Evolutionary conservation across 305 asterid genomes (phyloP).

Genomic region (Solanum hybrid): DNA sequence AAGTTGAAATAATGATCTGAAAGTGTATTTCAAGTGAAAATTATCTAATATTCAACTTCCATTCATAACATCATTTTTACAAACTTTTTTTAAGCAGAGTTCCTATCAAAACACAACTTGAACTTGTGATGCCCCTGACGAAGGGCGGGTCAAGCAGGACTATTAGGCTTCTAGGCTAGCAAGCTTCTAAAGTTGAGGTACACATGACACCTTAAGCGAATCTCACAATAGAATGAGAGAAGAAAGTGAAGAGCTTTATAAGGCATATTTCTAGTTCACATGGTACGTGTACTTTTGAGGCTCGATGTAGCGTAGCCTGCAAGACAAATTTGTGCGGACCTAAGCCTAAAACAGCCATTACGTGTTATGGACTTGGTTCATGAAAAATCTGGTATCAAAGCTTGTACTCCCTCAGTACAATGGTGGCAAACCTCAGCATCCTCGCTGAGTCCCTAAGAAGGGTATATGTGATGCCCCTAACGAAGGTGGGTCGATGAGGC

Average conservation of each 20-base stretch:
- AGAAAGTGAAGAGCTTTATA: background rate
- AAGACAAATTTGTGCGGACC: background rate
- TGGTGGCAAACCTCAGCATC: background rate
- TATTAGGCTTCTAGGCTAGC: background rate
- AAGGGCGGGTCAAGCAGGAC: background rate
- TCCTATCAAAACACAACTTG: background rate
- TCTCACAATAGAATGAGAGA: background rate
- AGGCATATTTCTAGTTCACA: background rate
- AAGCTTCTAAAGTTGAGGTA: background rate
- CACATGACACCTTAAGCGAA: background rate
- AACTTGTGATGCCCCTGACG: background rate
- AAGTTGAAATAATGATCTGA: background rate
- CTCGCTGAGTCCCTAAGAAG: background rate
- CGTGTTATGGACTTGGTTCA: background rate
- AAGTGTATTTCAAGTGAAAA: background rate
- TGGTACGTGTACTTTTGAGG: background rate
- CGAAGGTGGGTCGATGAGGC: background rate
- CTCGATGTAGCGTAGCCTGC: background rate
- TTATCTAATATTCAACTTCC: background rate
- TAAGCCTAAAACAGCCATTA: background rate
- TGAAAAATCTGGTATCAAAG: background rate
- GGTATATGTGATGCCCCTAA: background rate
- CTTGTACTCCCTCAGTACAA: background rate
- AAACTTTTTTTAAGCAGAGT: background rate
- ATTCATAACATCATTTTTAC: background rate